Evolutionary conservation across 2,329 filamentous ascomycete species (phyloP).

Genomic region (Epichloe scottii): DNA sequence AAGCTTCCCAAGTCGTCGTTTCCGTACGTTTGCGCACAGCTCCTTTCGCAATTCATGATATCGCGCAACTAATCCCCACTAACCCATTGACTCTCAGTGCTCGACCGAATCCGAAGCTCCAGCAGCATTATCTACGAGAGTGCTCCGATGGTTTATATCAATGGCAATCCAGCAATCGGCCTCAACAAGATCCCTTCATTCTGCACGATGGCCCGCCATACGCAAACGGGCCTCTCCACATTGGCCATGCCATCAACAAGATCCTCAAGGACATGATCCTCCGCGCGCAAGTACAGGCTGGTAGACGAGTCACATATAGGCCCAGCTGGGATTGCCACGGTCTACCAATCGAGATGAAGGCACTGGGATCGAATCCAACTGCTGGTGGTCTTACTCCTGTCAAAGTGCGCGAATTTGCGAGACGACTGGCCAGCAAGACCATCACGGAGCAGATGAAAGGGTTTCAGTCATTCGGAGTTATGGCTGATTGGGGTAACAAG

Average conservation of each 20-base stretch:
- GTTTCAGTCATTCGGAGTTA: conserved; percentile 63
- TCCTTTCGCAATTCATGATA: neutral
- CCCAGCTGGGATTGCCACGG: conserved; percentile 98
- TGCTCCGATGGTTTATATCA: conserved; percentile 80
- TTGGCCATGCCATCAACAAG: conserved; percentile 94
- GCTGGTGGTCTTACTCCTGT: conserved; percentile 35
- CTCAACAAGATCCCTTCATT: conserved; percentile 52
- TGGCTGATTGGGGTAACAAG: conserved; percentile 65
- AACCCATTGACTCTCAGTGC: conserved; percentile 25
- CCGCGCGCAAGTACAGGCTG: conserved; percentile 66
- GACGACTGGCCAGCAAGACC: conserved; percentile 53
- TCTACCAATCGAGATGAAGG: conserved; percentile 92
- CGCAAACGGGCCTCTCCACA: conserved; percentile 82
- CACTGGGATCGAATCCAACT: conserved; percentile 45
- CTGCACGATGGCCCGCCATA: conserved; percentile 96
- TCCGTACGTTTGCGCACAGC: conserved; percentile 38
- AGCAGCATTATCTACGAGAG: conserved; percentile 52
- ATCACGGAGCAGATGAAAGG: conserved; percentile 60
- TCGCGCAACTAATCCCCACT: neutral
- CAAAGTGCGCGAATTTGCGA: conserved; percentile 51
- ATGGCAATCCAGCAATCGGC: conserved; percentile 59
- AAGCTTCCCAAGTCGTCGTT: conserved; percentile 65
- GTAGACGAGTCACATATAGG: conserved; percentile 58
- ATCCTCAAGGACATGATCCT: conserved; percentile 90
- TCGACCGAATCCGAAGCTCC: conserved; percentile 36